Percentiles rank a stretch among this genome's conserved stretches.
Conservation (phyloP, 306 rosid species). For the Lathyrus aphaca region DNA sequence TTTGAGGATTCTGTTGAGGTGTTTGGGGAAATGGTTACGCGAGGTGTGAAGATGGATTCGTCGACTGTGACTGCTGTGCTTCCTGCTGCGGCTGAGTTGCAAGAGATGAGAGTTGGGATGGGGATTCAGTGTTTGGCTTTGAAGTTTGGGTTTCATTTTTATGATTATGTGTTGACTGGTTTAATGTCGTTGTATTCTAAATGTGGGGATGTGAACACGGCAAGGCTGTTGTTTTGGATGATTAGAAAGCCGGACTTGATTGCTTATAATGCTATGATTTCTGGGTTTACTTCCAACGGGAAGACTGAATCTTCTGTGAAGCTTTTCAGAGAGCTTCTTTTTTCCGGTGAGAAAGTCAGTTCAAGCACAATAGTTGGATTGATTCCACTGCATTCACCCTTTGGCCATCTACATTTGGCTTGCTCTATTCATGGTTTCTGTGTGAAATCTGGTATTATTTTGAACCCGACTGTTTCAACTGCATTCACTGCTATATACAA, state of each 20-base stretch:
- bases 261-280: constrained; percentile 84
- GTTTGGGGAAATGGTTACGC: constrained; percentile 61
- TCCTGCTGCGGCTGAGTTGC: constrained; percentile 80
- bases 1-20: constrained; percentile 50
- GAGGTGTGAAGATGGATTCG: constrained; percentile 59
- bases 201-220: constrained; percentile 59
- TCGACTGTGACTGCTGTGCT: constrained; percentile 65
- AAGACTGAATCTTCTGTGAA: constrained; percentile 60
- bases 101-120: constrained; percentile 64
- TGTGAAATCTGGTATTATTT: constrained; percentile 62
- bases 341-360: constrained; percentile 56
- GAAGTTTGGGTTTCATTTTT: constrained; percentile 65
- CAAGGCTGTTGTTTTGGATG: constrained; percentile 64
- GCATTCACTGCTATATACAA: constrained; percentile 72
- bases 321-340: constrained; percentile 68
- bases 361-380: constrained; percentile 85
- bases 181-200: constrained; percentile 84
- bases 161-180: constrained; percentile 70
- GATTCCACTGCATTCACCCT: constrained; percentile 82
- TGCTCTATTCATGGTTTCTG: constrained; percentile 68
- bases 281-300: constrained; percentile 71
- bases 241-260: constrained; percentile 69
- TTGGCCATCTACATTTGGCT: constrained; percentile 66
- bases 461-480: constrained; percentile 71
- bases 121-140: constrained; percentile 71